Evolutionary conservation across 768 basidiomycete species (phyloP).

Genomic region (Leccinum variicolor): DNA sequence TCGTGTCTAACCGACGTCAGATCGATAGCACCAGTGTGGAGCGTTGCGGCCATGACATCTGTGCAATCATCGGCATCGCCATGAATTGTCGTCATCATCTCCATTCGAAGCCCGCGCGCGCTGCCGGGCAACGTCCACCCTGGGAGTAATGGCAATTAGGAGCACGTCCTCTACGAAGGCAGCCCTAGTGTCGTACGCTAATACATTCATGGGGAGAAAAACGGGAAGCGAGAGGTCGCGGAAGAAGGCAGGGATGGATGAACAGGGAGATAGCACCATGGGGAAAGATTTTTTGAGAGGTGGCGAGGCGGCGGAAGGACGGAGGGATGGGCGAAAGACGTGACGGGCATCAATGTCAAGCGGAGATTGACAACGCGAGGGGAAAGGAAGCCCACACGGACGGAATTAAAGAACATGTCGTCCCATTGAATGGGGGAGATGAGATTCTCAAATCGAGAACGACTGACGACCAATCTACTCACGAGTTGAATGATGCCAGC

Average conservation of each 20-base stretch:
- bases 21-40: not conserved
- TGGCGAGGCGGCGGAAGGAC: slow-evolving; percentile 8
- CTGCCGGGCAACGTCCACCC: not conserved
- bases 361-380: slow-evolving; percentile 11
- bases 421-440: too few relatives aligned
- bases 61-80: slow-evolving; percentile 6
- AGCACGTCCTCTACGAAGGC: slow-evolving; percentile 23
- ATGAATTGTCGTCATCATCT: not conserved
- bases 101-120: not conserved
- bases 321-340: slow-evolving; percentile 1
- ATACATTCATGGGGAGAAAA: not conserved
- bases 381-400: too few relatives aligned
- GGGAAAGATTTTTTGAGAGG: slow-evolving; percentile 12
- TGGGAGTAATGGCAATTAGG: slow-evolving; percentile 2
- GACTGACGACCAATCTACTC: slow-evolving; percentile 29
- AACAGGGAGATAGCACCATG: slow-evolving; percentile 9
- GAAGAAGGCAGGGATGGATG: slow-evolving; percentile 7
- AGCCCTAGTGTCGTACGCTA: slow-evolving; percentile 32
- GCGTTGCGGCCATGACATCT: not conserved
- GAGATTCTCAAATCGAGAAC: not conserved
- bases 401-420: not conserved
- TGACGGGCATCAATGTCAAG: slow-evolving; percentile 25
- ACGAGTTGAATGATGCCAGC: slow-evolving; percentile 82
- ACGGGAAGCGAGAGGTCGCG: slow-evolving; percentile 8
- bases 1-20: not conserved